phyloP scores from a whole-genome alignment of 495 filamentous ascomycete species.

The Tuber melanosporum region DNA sequence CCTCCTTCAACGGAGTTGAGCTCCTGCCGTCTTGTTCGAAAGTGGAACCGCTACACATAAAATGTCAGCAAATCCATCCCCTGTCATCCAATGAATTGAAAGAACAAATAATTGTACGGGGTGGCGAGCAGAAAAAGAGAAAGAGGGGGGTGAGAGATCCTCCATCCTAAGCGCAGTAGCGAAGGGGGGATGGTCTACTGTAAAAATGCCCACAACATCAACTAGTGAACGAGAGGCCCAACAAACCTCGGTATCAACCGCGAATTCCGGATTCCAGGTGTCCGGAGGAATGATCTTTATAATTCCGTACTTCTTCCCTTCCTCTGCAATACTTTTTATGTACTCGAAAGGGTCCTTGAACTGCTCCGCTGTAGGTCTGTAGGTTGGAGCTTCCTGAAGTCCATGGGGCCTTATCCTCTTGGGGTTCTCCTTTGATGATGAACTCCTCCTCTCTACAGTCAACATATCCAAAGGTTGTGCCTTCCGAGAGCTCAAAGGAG shows the following conservation, averaged over 20 bases:
- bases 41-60: slow-evolving; percentile 75
- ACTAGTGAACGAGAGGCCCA: slow-evolving; percentile 13
- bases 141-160: slow-evolving; percentile 26
- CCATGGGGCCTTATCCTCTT: slow-evolving; percentile 71
- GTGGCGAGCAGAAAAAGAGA: slow-evolving; percentile 11
- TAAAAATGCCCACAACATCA: slow-evolving; percentile 14
- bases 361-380: slow-evolving; percentile 82
- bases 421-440: slow-evolving; percentile 63
- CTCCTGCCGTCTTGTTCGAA: slow-evolving; percentile 92
- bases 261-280: slow-evolving; percentile 87
- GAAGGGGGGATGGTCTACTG: slow-evolving; percentile 4
- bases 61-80: slow-evolving; percentile 36
- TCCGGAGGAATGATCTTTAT: slow-evolving; percentile 93
- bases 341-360: slow-evolving; percentile 91
- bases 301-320: slow-evolving; percentile 78
- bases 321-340: slow-evolving; percentile 78
- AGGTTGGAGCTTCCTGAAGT: slow-evolving; percentile 85
- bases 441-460: slow-evolving; percentile 85
- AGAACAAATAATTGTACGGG: slow-evolving; percentile 6
- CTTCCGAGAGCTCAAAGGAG: slow-evolving; percentile 61
- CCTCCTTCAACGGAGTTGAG: slow-evolving; percentile 98
- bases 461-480: slow-evolving; percentile 72
- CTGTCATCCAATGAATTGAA: slow-evolving; percentile 17
- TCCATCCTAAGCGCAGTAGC: neutral
- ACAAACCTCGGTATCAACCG: slow-evolving; percentile 92